Conservation (phyloP, 139 green algal genomes). For the Chlamydomonas schloesseri region DNA sequence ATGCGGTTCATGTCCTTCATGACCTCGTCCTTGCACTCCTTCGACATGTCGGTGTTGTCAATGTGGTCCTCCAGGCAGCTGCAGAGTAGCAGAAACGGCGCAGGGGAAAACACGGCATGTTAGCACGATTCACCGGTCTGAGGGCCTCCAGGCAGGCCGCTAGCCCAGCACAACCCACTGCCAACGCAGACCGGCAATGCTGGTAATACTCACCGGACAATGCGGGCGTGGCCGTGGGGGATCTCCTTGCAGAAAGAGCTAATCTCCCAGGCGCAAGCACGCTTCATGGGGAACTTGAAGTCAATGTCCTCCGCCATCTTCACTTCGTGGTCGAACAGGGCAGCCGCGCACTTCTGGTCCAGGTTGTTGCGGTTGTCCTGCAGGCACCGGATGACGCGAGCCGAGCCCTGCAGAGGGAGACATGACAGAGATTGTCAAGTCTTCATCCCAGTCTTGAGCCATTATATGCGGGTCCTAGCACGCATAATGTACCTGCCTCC, state of each 20-base stretch:
- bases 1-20: conserved; percentile 75
- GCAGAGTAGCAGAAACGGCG: background rate
- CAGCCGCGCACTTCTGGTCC: conserved; percentile 70
- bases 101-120: no score
- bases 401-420: conserved; percentile 65
- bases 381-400: conserved; percentile 89
- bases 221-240: conserved; percentile 79
- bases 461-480: no score
- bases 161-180: no score
- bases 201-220: conserved; percentile 72
- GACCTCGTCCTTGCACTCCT: conserved; percentile 88
- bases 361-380: conserved; percentile 82
- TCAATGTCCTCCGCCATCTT: conserved; percentile 87
- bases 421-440: no score
- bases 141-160: no score
- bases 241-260: conserved; percentile 76
- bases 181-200: no score
- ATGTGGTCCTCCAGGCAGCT: conserved; percentile 67
- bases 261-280: conserved; percentile 83
- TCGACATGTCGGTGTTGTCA: conserved; percentile 63
- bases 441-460: no score
- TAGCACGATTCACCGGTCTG: no score
- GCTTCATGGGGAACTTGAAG: conserved; percentile 90
- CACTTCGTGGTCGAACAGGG: conserved; percentile 85
- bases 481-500: no score